Conservation (phyloP, 2,329 filamentous ascomycete species). For the Colletotrichum sp. region DNA sequence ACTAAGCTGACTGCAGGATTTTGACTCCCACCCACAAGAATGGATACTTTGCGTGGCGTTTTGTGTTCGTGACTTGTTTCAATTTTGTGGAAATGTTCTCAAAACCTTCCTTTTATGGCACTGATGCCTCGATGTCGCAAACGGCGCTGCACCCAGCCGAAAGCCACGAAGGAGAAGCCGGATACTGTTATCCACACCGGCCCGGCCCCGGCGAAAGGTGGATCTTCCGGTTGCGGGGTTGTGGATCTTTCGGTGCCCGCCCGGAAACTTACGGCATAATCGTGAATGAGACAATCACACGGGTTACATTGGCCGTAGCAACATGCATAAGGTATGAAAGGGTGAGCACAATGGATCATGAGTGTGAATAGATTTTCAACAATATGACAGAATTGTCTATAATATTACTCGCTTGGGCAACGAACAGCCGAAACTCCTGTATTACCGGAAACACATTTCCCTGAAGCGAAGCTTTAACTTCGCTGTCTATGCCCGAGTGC, state of each 20-base stretch:
- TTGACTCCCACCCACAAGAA: neutral
- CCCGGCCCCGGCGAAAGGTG: neutral
- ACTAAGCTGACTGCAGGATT: neutral
- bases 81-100: neutral
- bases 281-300: fast-evolving
- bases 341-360: neutral
- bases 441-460: fast-evolving
- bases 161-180: neutral
- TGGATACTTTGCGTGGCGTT: neutral
- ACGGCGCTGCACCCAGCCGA: neutral
- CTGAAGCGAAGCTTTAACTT: neutral
- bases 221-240: neutral
- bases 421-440: neutral
- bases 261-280: neutral
- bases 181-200: neutral
- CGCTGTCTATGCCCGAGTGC: constrained; percentile 35
- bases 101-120: neutral
- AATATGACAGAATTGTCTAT: neutral
- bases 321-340: fast-evolving
- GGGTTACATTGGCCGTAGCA: neutral
- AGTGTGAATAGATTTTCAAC: neutral
- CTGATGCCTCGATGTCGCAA: fast-evolving
- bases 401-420: fast-evolving
- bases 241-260: neutral
- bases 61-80: neutral